Evolutionary conservation across 305 asterid species (phyloP).

Genomic region (Vinca major): DNA sequence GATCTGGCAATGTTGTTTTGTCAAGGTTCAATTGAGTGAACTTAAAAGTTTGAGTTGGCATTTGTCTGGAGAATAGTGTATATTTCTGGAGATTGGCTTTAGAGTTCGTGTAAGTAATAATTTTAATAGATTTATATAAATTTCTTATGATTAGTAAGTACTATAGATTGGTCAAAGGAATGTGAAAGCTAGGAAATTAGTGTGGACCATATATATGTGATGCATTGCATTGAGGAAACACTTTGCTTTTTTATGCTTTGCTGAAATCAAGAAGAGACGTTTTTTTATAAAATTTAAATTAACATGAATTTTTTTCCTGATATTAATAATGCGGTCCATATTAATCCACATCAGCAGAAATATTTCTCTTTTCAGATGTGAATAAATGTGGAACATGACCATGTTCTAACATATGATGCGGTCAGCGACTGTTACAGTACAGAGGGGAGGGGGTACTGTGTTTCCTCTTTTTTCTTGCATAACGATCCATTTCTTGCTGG

Average conservation of each 20-base stretch:
- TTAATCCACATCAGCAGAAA: too few relatives aligned
- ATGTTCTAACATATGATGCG: conserved; percentile 17
- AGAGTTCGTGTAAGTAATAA: not conserved
- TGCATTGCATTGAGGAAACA: conserved; percentile 38
- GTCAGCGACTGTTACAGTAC: conserved; percentile 17
- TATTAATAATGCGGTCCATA: too few relatives aligned
- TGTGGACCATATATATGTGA: conserved; percentile 37
- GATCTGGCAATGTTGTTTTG: conserved; percentile 18
- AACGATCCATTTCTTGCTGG: conserved; percentile 27
- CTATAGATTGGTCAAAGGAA: not conserved
- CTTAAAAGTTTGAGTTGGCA: conserved; percentile 32
- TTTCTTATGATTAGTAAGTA: not conserved
- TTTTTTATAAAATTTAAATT: conserved; percentile 25
- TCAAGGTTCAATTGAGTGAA: conserved; percentile 28
- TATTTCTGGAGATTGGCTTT: not conserved
- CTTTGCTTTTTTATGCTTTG: conserved; percentile 37
- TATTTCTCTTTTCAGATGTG: too few relatives aligned
- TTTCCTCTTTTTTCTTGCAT: conserved; percentile 25
- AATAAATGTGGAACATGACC: too few relatives aligned
- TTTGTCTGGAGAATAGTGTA: too few relatives aligned
- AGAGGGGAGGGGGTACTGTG: conserved; percentile 17
- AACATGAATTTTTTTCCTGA: too few relatives aligned
- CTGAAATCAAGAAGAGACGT: conserved; percentile 59
- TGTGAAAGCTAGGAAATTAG: conserved; percentile 17
- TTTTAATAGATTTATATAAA: not conserved